These are phyloP conservation scores for Takashimella tepidaria DNA, from an alignment of 1,284 basidiomycete species.

Conservation along the genomic window DNA sequence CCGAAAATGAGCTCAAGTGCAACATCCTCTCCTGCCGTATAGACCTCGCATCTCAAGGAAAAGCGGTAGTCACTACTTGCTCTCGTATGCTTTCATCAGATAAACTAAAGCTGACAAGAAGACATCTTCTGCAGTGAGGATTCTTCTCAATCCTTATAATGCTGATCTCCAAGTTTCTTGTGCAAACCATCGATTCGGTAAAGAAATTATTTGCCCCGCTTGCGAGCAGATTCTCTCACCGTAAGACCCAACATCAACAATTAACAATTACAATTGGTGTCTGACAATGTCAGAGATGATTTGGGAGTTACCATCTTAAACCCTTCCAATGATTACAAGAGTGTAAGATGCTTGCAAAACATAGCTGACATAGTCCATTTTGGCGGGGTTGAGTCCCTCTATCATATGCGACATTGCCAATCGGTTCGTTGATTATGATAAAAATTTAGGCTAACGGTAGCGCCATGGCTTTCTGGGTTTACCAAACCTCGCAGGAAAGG, in stretches of 20 bases:
- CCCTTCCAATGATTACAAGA: conserved; percentile 29
- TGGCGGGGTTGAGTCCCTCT: conserved; percentile 24
- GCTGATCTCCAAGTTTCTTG: conserved; percentile 16
- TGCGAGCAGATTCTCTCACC: conserved; percentile 23
- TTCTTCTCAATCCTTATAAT: neutral
- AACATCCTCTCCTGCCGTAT: conserved; percentile 27
- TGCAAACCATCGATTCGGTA: conserved; percentile 22
- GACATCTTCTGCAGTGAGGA: conserved; percentile 33
- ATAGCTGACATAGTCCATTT: conserved; percentile 18
- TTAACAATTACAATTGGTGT: neutral
- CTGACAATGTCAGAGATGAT: conserved; percentile 18
- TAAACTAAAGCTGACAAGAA: neutral
- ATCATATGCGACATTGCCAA: conserved; percentile 26
- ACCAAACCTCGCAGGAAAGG: conserved; percentile 32
- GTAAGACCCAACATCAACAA: conserved; percentile 14
- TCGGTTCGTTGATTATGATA: conserved; percentile 11
- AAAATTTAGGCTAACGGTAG: too few species aligned
- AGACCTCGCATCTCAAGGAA: conserved; percentile 16
- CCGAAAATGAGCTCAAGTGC: conserved; percentile 25
- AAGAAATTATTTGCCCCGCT: conserved; percentile 21
- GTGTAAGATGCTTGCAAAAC: conserved; percentile 10
- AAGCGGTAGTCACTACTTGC: conserved; percentile 32
- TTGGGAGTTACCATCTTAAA: conserved; percentile 23
- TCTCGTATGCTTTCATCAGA: conserved; percentile 18
- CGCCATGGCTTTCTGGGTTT: conserved; percentile 30